These are phyloP conservation scores for Colletotrichum destructivum DNA, from an alignment of 2,329 filamentous ascomycete species.

Conservation along the genomic window DNA sequence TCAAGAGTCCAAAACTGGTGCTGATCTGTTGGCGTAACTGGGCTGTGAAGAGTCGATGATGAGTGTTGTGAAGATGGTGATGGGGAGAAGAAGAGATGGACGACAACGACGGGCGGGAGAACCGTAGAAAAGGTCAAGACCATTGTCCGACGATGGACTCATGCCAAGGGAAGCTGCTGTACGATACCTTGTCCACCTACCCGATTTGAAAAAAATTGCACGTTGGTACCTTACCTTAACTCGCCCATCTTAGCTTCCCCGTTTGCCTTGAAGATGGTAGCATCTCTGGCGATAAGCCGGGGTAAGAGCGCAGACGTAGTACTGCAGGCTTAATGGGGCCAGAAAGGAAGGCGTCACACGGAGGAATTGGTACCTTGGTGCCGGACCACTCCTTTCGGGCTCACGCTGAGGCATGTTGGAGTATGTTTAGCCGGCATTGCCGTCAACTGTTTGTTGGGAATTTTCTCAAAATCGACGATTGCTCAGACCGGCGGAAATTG, in stretches of 20 bases:
- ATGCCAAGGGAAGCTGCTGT: constrained; percentile 22
- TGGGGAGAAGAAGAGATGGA: constrained; percentile 3
- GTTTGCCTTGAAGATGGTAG: neutral
- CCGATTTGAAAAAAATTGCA: neutral
- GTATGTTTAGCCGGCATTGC: constrained; percentile 16
- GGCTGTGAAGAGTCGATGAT: constrained; percentile 9
- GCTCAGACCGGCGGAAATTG: constrained; percentile 19
- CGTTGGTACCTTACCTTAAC: constrained; percentile 11
- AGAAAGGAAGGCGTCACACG: constrained; percentile 17
- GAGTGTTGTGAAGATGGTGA: constrained; percentile 22
- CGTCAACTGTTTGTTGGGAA: neutral
- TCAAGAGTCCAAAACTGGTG: constrained; percentile 3
- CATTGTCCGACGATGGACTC: constrained; percentile 16
- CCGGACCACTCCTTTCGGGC: neutral
- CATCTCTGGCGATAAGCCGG: neutral
- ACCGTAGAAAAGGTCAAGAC: constrained; percentile 2
- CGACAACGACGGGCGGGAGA: constrained; percentile 10
- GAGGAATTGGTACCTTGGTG: neutral
- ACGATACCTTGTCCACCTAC: constrained; percentile 12
- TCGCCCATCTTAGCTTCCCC: constrained; percentile 6
- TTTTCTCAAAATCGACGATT: neutral
- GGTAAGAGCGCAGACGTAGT: constrained; percentile 14
- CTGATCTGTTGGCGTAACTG: constrained; percentile 27
- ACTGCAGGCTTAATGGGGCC: neutral
- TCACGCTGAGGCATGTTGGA: neutral